Percentiles rank a stretch among this genome's conserved stretches.
These are phyloP conservation scores for Madurella fahalii DNA, from an alignment of 2,329 filamentous ascomycete genomes.

Conservation along the genomic window DNA sequence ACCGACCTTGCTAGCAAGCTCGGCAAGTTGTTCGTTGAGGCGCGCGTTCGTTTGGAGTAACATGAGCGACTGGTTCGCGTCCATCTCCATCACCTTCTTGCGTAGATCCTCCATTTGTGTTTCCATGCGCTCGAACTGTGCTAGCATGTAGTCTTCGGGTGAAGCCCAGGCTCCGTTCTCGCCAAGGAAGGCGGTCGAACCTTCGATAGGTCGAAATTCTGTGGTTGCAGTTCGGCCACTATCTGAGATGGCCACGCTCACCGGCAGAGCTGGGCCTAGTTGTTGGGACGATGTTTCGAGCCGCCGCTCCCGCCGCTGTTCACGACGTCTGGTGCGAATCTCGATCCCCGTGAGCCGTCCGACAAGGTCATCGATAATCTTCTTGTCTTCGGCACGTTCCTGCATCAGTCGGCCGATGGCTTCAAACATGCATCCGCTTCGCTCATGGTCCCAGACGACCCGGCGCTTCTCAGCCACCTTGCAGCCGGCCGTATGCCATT, in stretches of 20 bases:
- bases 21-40: constrained; percentile 59
- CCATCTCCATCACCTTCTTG: constrained; percentile 53
- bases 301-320: constrained; percentile 22
- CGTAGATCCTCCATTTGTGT: constrained; percentile 54
- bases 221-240: constrained; percentile 19
- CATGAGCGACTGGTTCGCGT: constrained; percentile 57
- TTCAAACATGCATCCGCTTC: constrained; percentile 47
- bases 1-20: constrained; percentile 54
- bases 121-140: constrained; percentile 49
- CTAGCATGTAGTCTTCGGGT: constrained; percentile 40
- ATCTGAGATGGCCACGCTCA: neutral
- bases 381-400: constrained; percentile 42
- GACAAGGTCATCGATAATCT: constrained; percentile 38
- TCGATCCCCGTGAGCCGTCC: constrained; percentile 30
- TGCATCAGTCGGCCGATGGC: constrained; percentile 46
- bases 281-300: constrained; percentile 21
- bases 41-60: constrained; percentile 59
- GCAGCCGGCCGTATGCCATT: constrained; percentile 49
- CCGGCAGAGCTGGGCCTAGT: too few species aligned
- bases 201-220: neutral
- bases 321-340: constrained; percentile 35
- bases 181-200: neutral
- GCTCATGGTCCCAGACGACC: constrained; percentile 42
- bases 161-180: constrained; percentile 35
- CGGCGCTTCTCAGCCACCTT: constrained; percentile 36